These are phyloP conservation scores for Byssochlamys sp. DNA, from an alignment of 2,329 filamentous ascomycete species.

Conservation along the genomic window DNA sequence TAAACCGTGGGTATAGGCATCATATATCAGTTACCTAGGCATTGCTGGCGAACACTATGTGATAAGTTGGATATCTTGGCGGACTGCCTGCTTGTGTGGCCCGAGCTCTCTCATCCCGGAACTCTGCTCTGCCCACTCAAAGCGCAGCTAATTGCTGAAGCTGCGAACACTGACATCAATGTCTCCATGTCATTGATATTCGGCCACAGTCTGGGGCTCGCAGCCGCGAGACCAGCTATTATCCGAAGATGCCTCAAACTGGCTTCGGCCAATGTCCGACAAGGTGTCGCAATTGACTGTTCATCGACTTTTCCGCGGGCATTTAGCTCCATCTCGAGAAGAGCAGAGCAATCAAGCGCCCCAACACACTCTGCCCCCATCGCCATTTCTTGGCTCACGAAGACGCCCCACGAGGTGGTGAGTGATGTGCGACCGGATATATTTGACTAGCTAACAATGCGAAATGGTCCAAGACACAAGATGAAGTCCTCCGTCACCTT, in stretches of 20 bases:
- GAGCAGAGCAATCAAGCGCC: background rate
- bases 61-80: background rate
- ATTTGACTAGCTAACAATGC: conserved; percentile 4
- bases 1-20: too few species aligned
- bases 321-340: background rate
- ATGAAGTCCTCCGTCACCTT: conserved; percentile 21
- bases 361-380: conserved; percentile 5
- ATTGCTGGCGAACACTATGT: too few species aligned
- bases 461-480: conserved; percentile 14
- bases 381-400: conserved; percentile 26
- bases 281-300: background rate
- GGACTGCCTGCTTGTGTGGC: background rate
- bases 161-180: conserved; percentile 5
- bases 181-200: conserved; percentile 14
- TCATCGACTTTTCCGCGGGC: background rate
- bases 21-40: too few species aligned
- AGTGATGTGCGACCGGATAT: conserved; percentile 1
- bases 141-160: background rate
- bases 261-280: conserved; percentile 1
- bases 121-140: background rate
- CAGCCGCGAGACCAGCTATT: conserved; percentile 12
- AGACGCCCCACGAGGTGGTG: conserved; percentile 20
- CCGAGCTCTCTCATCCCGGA: background rate
- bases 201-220: conserved; percentile 9
- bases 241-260: conserved; percentile 3